Evolutionary conservation across 768 basidiomycete species (phyloP).

Genomic region (Boletellus sp.): DNA sequence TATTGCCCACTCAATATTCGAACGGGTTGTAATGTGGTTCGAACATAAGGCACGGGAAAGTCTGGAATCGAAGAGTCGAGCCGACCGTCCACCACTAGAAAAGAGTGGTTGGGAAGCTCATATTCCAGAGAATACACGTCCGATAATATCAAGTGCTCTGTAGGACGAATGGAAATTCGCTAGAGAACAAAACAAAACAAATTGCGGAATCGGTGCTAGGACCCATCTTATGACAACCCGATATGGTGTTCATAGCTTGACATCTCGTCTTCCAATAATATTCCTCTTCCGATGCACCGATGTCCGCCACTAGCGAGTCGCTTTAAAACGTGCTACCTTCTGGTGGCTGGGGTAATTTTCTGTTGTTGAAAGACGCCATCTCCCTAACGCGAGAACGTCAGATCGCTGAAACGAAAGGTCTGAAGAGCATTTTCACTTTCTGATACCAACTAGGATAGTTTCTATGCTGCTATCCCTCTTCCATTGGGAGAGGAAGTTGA

Average conservation of each 20-base stretch:
- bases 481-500: constrained; percentile 77
- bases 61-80: no score
- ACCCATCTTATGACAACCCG: constrained; percentile 14
- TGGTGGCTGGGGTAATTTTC: constrained; percentile 92
- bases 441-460: constrained; percentile 86
- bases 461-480: constrained; percentile 75
- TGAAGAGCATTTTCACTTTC: constrained; percentile 53
- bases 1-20: no score
- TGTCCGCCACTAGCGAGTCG: neutral
- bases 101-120: neutral
- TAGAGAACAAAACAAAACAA: constrained; percentile 11
- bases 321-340: constrained; percentile 73
- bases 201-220: constrained; percentile 23
- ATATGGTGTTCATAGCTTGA: constrained; percentile 8
- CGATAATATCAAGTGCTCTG: constrained; percentile 1
- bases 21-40: no score
- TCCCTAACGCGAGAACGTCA: constrained; percentile 52
- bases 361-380: constrained; percentile 89
- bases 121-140: neutral
- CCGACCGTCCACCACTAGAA: no score
- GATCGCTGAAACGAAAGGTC: neutral
- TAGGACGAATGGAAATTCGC: constrained; percentile 14
- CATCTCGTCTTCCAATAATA: constrained; percentile 12
- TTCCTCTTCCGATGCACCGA: constrained; percentile 8
- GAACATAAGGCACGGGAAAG: no score